These are phyloP conservation scores for Komagataella kurtzmanii DNA, from an alignment of 805 yeast species.

Conservation along the genomic window DNA sequence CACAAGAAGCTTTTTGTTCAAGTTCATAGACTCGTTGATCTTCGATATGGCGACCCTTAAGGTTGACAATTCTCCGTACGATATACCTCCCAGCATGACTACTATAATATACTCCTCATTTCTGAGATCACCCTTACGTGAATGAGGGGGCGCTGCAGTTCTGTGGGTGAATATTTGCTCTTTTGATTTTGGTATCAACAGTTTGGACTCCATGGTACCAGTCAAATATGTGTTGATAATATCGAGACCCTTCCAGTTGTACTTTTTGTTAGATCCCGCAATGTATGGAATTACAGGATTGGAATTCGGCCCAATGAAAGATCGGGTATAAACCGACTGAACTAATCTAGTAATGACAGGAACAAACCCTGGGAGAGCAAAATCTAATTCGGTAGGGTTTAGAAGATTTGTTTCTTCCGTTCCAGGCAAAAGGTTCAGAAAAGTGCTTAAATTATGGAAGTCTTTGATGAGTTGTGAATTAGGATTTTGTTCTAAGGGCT, in stretches of 20 bases:
- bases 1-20: conserved; percentile 23
- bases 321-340: conserved; percentile 52
- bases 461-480: conserved; percentile 18
- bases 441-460: conserved; percentile 18
- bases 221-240: conserved; percentile 25
- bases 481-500: conserved; percentile 1
- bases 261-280: conserved; percentile 14
- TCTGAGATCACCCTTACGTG: conserved; percentile 4
- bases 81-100: conserved; percentile 71
- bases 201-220: conserved; percentile 20
- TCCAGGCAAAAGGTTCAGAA: conserved; percentile 35
- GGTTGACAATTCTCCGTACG: conserved; percentile 73
- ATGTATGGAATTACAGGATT: conserved; percentile 5
- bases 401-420: conserved; percentile 11
- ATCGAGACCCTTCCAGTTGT: conserved; percentile 28
- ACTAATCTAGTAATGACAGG: conserved; percentile 63
- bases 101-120: conserved; percentile 25
- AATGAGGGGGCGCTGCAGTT: conserved; percentile 18
- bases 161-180: conserved; percentile 11
- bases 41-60: conserved; percentile 45
- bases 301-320: conserved; percentile 25
- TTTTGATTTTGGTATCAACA: conserved; percentile 17
- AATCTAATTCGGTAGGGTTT: conserved; percentile 29
- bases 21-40: conserved; percentile 13
- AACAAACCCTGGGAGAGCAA: conserved; percentile 70